A percentile compares a stretch with the other conserved stretches of the same genome.
These are phyloP conservation scores for Sporothrix sp. DNA, from an alignment of 2,329 filamentous ascomycete species.

Conservation along the genomic window DNA sequence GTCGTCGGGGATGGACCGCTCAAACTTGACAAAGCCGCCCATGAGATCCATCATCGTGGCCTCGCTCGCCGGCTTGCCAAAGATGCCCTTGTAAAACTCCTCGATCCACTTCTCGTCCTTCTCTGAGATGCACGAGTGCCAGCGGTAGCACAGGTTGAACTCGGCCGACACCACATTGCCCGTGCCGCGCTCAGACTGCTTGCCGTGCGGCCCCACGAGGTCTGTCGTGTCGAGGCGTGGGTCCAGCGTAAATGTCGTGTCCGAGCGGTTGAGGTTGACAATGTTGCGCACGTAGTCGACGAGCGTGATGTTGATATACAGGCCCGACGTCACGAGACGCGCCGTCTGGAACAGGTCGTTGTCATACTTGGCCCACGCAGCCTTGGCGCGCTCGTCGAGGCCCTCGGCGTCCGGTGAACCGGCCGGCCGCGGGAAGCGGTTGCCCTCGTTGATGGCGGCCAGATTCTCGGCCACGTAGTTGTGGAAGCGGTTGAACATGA, in stretches of 20 bases:
- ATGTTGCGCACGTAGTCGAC: constrained; percentile 73
- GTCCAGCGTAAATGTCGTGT: constrained; percentile 74
- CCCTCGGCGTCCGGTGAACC: constrained; percentile 28
- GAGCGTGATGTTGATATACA: constrained; percentile 72
- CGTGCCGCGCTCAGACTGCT: constrained; percentile 57
- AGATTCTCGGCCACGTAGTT: constrained; percentile 76
- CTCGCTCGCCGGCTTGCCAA: constrained; percentile 48
- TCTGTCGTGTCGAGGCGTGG: constrained; percentile 60
- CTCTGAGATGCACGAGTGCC: constrained; percentile 69
- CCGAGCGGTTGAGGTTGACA: constrained; percentile 58
- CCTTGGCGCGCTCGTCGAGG: constrained; percentile 36
- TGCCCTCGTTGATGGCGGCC: constrained; percentile 75
- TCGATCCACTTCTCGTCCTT: constrained; percentile 76
- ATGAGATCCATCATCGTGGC: constrained; percentile 53
- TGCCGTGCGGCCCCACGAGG: constrained; percentile 37
- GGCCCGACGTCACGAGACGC: constrained; percentile 60
- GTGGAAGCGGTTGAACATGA: constrained; percentile 80
- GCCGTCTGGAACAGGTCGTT: constrained; percentile 73
- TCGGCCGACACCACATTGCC: constrained; percentile 80
- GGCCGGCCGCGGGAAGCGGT: constrained; percentile 60
- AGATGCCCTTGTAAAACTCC: constrained; percentile 53
- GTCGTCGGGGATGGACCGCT: constrained; percentile 51
- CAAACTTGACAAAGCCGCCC: constrained; percentile 52
- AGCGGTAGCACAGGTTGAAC: constrained; percentile 82
- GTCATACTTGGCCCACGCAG: constrained; percentile 59